A percentile compares a stretch with the other conserved stretches of the same genome.
Evolutionary conservation across 2,329 filamentous ascomycete genomes (phyloP).

Genomic region (Pyrenophora teres): DNA sequence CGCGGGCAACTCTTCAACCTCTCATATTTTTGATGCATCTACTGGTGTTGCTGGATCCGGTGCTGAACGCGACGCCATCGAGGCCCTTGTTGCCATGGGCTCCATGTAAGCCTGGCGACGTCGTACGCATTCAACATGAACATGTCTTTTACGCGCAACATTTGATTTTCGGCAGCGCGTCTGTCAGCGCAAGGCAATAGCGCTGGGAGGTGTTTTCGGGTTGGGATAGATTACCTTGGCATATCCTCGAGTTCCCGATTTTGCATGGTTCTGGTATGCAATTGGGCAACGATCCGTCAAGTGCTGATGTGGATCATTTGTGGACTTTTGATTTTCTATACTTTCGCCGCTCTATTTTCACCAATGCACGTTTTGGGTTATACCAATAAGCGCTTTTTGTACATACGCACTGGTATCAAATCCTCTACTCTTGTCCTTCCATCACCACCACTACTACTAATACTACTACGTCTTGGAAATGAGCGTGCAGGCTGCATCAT

Average conservation of each 20-base stretch:
- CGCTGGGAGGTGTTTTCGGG: conserved; percentile 9
- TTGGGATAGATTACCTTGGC: conserved; percentile 25
- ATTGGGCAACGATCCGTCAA: conserved; percentile 46
- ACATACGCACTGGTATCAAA: background rate
- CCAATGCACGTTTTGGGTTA: background rate
- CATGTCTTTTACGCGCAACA: background rate
- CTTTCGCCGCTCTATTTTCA: conserved; percentile 4
- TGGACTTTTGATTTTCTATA: conserved; percentile 4
- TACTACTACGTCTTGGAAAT: too few species aligned
- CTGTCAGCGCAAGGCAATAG: background rate
- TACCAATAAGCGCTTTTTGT: background rate
- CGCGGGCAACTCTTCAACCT: conserved; percentile 24
- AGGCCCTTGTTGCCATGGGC: conserved; percentile 79
- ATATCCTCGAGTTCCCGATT: conserved; percentile 22
- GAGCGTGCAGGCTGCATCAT: too few species aligned
- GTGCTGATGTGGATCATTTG: conserved; percentile 47
- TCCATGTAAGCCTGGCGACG: conserved; percentile 56
- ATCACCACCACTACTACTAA: conserved; percentile 14
- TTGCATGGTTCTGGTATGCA: conserved; percentile 24
- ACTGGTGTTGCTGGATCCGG: conserved; percentile 34
- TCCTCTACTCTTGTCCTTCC: conserved; percentile 23
- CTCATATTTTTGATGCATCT: conserved; percentile 33
- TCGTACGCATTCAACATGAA: conserved; percentile 10
- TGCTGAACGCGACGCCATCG: conserved; percentile 78
- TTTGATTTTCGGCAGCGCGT: background rate